These are phyloP conservation scores for Dinochytrium kinnereticum DNA, from an alignment of 371 early-diverging fungal species.

Conservation along the genomic window DNA sequence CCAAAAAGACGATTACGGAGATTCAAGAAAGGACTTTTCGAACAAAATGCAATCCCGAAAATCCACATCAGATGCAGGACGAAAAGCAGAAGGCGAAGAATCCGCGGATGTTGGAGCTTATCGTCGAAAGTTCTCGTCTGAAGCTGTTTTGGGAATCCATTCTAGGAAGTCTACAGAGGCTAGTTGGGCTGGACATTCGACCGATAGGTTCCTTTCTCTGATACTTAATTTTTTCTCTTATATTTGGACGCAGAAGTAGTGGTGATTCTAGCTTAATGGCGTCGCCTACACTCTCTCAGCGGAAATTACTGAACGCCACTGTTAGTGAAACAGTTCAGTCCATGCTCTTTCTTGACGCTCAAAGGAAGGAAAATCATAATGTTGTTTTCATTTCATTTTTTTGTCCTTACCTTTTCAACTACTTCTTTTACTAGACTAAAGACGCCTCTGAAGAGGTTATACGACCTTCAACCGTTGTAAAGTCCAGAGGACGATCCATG, in stretches of 20 bases:
- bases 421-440: neutral
- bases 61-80: neutral
- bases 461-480: neutral
- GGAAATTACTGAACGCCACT: constrained; percentile 12
- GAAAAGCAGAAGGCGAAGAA: neutral
- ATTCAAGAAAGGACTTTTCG: neutral
- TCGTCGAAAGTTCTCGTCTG: neutral
- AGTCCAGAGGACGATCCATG: neutral
- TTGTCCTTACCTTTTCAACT: too few relatives aligned
- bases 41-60: neutral
- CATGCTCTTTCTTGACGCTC: constrained; percentile 15
- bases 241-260: neutral
- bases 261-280: neutral
- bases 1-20: neutral
- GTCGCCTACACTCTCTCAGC: constrained; percentile 20
- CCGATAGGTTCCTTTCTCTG: constrained; percentile 20
- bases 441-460: neutral
- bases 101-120: neutral
- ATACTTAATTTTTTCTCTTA: neutral
- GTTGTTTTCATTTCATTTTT: neutral
- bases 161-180: constrained; percentile 2
- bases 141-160: neutral
- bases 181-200: constrained; percentile 11
- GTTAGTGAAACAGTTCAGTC: constrained; percentile 22
- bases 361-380: neutral